Base-by-base conservation (phyloP, 305 asterid genomes). In the Plantago rigida region DNA sequence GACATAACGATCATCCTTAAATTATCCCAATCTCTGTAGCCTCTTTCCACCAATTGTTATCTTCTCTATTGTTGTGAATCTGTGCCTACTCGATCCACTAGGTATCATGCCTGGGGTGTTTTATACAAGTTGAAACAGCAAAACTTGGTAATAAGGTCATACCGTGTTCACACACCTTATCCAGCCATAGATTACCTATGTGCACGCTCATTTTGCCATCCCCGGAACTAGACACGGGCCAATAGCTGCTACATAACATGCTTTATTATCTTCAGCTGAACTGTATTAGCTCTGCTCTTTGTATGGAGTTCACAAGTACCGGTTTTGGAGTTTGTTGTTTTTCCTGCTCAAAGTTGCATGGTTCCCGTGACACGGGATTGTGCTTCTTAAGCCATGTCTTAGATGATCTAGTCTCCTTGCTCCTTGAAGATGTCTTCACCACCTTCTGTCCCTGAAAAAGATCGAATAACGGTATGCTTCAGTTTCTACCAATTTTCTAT, bases 161-260 rank as follows among this genome's bases (percentile, higher is more conserved):
- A 14, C 46, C 39, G 54, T 10, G 62, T 44, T 19, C 51, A 44
- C 24, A 45, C 41, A 22, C 51, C 60, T 63, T 73, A 66, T 60
- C 54, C 47, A 28, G 45, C 53, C 51, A 46, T 17, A 3, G 64
- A 54, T 52, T 46, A 51, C 52, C 50, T 11, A 31, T 36, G 48
- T 47, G 12, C 10, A 3, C 48, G 9, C 17, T 36, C 53, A 46
- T 51, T 64, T 14, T 15, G 34, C 42, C 9, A 9, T 36, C 42
- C 42, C 9, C 9, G 10, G 42, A 36, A 36, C 6, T 26, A 13
- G 1, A 42, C 46, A 41, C 39, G 47, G n/a, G 29, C 9, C 12
- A 36, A n/a, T 11, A 6, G 19, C 28, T 4, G 28, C 14, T 50
- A 14, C 54, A 15, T 50, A 15, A 17, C 54, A 50, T 15, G 54